These are phyloP conservation scores for Cladosporium colombiae DNA, from an alignment of 2,329 filamentous ascomycete species.

Conservation along the genomic window DNA sequence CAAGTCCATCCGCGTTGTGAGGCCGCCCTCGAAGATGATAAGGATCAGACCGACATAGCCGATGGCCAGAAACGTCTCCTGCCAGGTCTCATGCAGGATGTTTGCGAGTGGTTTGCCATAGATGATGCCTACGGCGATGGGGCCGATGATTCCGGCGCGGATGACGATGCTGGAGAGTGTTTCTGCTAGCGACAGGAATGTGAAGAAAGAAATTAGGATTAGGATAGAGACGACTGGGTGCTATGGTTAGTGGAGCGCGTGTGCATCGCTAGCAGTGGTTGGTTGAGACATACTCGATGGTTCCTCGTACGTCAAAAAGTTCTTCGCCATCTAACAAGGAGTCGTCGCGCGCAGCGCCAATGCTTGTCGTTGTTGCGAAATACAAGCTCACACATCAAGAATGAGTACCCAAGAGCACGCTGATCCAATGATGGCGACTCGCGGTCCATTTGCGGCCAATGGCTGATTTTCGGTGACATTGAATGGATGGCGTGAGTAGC, in stretches of 20 bases:
- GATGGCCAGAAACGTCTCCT: constrained; percentile 49
- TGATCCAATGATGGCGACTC: no score
- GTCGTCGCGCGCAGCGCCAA: no score
- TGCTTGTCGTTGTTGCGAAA: no score
- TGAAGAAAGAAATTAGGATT: constrained; percentile 49
- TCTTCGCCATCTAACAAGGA: no score
- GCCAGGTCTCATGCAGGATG: constrained; percentile 46
- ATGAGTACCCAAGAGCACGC: no score
- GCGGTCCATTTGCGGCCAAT: no score
- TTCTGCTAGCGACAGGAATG: constrained; percentile 46
- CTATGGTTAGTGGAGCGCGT: no score
- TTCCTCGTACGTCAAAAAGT: background rate
- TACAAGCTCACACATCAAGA: no score
- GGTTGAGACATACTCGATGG: no score
- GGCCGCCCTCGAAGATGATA: constrained; percentile 55
- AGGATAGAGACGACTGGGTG: constrained; percentile 33
- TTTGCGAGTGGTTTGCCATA: constrained; percentile 50
- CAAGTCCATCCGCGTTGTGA: constrained; percentile 49
- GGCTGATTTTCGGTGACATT: no score
- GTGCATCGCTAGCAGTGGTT: no score
- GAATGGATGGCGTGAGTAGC: no score
- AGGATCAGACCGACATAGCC: constrained; percentile 53
- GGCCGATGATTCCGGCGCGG: constrained; percentile 50
- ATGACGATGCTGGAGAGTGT: constrained; percentile 44
- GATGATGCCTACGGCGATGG: constrained; percentile 50